Conservation (phyloP, 2,329 filamentous ascomycete species). For the Calonectria hongkongensis region DNA sequence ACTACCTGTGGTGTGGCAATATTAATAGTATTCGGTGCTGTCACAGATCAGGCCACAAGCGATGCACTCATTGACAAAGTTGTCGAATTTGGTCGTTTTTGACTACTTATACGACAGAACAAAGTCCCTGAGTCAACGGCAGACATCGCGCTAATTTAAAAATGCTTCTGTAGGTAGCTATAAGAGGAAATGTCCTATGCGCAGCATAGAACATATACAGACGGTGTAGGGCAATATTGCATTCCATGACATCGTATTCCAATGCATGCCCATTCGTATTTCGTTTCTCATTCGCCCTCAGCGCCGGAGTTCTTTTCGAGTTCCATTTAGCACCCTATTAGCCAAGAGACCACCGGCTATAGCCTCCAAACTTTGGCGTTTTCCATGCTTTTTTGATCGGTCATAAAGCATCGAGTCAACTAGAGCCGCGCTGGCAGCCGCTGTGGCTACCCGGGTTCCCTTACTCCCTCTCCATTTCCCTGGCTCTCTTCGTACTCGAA, state of each 20-base stretch:
- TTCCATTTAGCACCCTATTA: constrained; percentile 49
- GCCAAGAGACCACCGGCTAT: constrained; percentile 48
- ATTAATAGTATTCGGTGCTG: not conserved
- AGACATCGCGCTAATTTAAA: not conserved
- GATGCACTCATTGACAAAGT: not conserved
- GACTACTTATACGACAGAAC: not conserved
- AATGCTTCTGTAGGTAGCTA: not conserved
- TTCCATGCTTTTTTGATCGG: constrained; percentile 43
- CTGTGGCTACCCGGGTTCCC: constrained; percentile 62
- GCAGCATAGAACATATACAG: not conserved
- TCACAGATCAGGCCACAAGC: too few relatives aligned
- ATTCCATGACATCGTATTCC: not conserved
- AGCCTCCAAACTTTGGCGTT: constrained; percentile 45
- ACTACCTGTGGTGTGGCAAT: not conserved
- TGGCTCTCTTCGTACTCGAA: constrained; percentile 61
- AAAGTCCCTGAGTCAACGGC: not conserved
- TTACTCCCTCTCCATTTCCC: constrained; percentile 63
- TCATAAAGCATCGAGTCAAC: constrained; percentile 58
- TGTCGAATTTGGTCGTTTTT: not conserved
- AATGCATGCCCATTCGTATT: not conserved
- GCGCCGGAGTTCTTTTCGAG: constrained; percentile 20
- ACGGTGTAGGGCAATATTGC: not conserved
- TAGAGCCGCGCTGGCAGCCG: constrained; percentile 63
- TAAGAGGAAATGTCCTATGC: not conserved
- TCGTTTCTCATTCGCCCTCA: not conserved